Conservation (phyloP, 2,329 filamentous ascomycete species). For the Fusarium sp. region DNA sequence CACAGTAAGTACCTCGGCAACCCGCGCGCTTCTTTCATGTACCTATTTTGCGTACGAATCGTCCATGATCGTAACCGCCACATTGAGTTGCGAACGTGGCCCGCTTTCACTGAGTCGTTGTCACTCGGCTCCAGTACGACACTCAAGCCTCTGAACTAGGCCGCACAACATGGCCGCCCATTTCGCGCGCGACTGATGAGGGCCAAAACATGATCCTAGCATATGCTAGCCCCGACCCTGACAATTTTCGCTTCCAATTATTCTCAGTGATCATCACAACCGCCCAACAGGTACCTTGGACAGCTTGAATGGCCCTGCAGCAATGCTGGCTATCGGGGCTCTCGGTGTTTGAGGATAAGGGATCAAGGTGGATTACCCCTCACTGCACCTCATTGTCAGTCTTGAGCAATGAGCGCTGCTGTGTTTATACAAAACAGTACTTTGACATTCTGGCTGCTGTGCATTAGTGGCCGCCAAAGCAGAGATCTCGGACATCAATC, state of each 20-base stretch:
- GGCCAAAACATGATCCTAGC: slow-evolving; percentile 27
- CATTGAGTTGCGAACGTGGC: slow-evolving; percentile 45
- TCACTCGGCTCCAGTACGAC: slow-evolving; percentile 37
- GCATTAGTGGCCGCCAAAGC: slow-evolving; percentile 49
- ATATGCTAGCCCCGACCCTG: slow-evolving; percentile 30
- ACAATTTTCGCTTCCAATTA: slow-evolving; percentile 40
- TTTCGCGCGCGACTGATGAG: slow-evolving; percentile 40
- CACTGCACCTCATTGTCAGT: slow-evolving; percentile 28
- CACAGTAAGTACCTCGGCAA: slow-evolving; percentile 7
- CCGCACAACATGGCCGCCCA: slow-evolving; percentile 39
- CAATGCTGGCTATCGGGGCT: slow-evolving; percentile 33
- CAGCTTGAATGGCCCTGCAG: slow-evolving; percentile 32
- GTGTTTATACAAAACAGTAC: slow-evolving; percentile 38
- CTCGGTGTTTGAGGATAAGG: slow-evolving; percentile 31
- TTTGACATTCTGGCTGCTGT: slow-evolving; percentile 37
- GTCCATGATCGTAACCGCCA: slow-evolving; percentile 39
- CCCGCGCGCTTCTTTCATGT: slow-evolving; percentile 28
- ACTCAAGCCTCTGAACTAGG: slow-evolving; percentile 36
- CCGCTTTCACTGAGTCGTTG: slow-evolving; percentile 45
- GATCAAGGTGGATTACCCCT: slow-evolving; percentile 34
- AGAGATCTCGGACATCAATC: slow-evolving; percentile 48
- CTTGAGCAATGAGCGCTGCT: slow-evolving; percentile 22
- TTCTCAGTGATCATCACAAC: slow-evolving; percentile 26
- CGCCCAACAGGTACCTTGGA: slow-evolving; percentile 21
- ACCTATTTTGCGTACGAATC: slow-evolving; percentile 25